Conservation (phyloP, 352 stramenopile species). For the Pythium aquatile region DNA sequence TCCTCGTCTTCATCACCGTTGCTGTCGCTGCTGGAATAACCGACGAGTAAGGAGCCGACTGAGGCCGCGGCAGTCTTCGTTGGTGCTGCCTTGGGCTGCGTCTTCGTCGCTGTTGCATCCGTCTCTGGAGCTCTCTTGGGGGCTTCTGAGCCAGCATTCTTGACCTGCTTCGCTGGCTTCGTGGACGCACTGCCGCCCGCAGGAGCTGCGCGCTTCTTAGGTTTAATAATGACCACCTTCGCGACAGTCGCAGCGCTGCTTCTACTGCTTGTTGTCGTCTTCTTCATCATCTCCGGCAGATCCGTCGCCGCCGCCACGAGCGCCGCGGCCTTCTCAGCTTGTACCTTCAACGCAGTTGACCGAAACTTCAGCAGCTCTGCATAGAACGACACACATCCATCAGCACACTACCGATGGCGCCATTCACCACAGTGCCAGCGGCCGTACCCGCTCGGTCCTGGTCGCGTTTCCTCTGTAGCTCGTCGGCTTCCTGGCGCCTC, state of each 20-base stretch:
- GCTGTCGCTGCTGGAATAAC: slow-evolving; percentile 57
- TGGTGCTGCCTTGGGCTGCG: not conserved
- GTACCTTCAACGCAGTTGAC: slow-evolving; percentile 55
- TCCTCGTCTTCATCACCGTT: slow-evolving; percentile 16
- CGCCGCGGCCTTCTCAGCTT: slow-evolving; percentile 38
- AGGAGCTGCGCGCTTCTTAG: slow-evolving; percentile 45
- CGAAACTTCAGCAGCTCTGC: slow-evolving; percentile 64
- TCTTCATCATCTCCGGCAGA: slow-evolving; percentile 7
- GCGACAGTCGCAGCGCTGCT: slow-evolving; percentile 16
- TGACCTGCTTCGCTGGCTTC: slow-evolving; percentile 12
- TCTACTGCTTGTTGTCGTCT: not conserved
- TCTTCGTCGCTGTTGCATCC: not conserved
- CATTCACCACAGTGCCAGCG: not conserved
- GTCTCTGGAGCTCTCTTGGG: not conserved
- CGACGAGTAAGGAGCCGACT: slow-evolving; percentile 31
- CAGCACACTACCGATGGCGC: not conserved
- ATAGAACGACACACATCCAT: not conserved
- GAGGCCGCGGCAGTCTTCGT: not conserved
- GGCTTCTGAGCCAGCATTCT: not conserved
- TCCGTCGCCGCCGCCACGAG: slow-evolving; percentile 13
- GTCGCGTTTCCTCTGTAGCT: slow-evolving; percentile 37
- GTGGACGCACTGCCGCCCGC: not conserved
- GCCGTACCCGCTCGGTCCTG: slow-evolving; percentile 14
- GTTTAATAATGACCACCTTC: slow-evolving; percentile 53
- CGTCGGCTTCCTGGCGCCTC: slow-evolving; percentile 44